These are phyloP conservation scores for Thoreauomyces humboldtii DNA, from an alignment of 192 early-diverging fungal species.

Conservation along the genomic window DNA sequence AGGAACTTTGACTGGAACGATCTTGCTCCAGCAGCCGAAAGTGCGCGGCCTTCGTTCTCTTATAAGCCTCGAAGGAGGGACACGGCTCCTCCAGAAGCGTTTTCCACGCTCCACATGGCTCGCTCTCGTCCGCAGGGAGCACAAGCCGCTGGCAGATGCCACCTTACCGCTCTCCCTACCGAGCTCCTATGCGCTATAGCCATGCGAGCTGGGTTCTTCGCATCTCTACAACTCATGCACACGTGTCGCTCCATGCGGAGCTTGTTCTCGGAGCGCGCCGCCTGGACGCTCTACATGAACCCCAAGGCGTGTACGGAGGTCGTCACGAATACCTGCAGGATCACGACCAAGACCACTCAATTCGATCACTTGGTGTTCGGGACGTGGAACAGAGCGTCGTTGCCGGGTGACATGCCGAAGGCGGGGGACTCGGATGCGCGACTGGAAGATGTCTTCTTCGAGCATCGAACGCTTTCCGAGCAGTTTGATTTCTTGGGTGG, in stretches of 20 bases:
- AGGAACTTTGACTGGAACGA: no score
- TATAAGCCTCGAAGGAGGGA: no score
- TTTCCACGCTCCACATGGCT: no score
- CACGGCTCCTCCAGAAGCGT: no score
- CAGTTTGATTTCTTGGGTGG: slow-evolving; percentile 47
- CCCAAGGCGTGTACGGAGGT: slow-evolving; percentile 25
- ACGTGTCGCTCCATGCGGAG: slow-evolving; percentile 18
- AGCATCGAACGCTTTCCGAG: slow-evolving; percentile 44
- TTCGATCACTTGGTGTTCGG: slow-evolving; percentile 54
- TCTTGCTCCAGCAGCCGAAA: no score
- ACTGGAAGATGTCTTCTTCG: slow-evolving; percentile 32
- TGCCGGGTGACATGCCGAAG: not conserved
- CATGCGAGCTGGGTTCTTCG: slow-evolving; percentile 40
- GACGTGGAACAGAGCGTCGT: slow-evolving; percentile 41
- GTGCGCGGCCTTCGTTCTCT: no score
- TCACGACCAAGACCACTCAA: slow-evolving; percentile 38
- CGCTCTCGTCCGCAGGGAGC: no score
- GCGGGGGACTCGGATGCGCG: not conserved
- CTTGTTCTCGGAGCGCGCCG: slow-evolving; percentile 24
- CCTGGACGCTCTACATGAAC: slow-evolving; percentile 32
- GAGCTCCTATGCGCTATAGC: slow-evolving; percentile 42
- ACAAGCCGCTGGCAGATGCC: no score
- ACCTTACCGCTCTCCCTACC: slow-evolving; percentile 28
- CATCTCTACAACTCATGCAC: slow-evolving; percentile 26
- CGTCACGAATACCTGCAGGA: slow-evolving; percentile 31